Base-by-base conservation (phyloP, 164 flowering plant genomes). In the Tetracentron sinense region DNA sequence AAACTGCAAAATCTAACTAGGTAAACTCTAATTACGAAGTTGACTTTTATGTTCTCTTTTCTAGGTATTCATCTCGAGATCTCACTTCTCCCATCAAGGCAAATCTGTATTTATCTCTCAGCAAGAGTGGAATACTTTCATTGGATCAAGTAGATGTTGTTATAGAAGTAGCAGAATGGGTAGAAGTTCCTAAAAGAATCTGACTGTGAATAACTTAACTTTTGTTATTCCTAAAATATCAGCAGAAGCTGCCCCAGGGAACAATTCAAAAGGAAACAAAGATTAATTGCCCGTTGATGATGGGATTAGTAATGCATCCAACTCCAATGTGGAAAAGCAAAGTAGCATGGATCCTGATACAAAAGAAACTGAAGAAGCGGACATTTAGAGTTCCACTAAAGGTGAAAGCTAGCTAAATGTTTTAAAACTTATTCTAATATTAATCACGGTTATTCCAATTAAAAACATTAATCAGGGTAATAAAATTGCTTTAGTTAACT, bases 31-130 rank as follows among this genome's bases (percentile, higher is more conserved):
- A 33, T 31, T 28, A 57, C 7, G 25, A 25, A n/a, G n/a, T n/a
- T 31, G 7, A 19, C 53, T 28, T 56, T 21, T 49, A 42, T 15
- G 51, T 35, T 68, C 46, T 44, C 15, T 48, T 47, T 20, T 63
- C 30, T 66, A 95, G 99, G 80, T 95, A 92, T 71, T 79, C 95
- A 31, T 81, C 89, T 30, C 84, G 89, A 53, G 92, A 95, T 66
- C 79, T 95, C 49, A 90, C 99, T 8, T 76, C 99, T 23, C 99
- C 99, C 56, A 83, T 95, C 73, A 92, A 92, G 78, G 87, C 97
- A 63, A 95, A 72, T 74, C 64, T 92, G 62, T 98, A 95, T 74
- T 92, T 90, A 77, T 85, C 97, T 66, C 85, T 92, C 30, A 84
- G 96, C 75, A 85, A 96, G 80, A 90, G 96, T 70, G 99, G 97